phyloP scores from a whole-genome alignment of 2,329 filamentous ascomycete genomes.

The Sarocladiaceae sp. region DNA sequence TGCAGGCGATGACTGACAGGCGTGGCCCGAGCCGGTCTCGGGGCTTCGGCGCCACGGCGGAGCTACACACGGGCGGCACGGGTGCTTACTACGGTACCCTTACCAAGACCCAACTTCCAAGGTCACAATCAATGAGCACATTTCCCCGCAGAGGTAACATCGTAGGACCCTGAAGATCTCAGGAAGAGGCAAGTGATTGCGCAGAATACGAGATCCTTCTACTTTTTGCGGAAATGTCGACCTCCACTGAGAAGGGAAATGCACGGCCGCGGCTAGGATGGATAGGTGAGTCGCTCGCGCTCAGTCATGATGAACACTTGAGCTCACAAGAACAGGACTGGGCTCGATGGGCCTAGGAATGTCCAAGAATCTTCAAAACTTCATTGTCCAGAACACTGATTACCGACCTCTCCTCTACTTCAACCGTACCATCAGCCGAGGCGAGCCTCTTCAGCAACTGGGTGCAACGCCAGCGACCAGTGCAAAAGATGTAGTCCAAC shows the following conservation, averaged over 20 bases:
- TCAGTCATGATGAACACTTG: neutral
- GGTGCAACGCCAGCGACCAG: conserved; percentile 21
- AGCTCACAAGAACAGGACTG: conserved; percentile 29
- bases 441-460: conserved; percentile 23
- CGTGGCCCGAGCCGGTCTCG: too few relatives aligned
- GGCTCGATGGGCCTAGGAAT: conserved; percentile 49
- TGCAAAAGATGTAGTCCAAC: conserved; percentile 22
- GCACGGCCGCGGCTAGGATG: neutral
- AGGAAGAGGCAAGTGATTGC: too few relatives aligned
- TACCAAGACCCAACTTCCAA: too few relatives aligned
- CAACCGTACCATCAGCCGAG: conserved; percentile 44
- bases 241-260: neutral
- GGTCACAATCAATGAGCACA: neutral
- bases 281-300: neutral
- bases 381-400: conserved; percentile 22
- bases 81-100: too few relatives aligned
- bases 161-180: too few relatives aligned
- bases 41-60: too few relatives aligned
- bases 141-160: neutral
- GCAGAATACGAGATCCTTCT: too few relatives aligned
- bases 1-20: too few relatives aligned
- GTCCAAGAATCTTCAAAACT: conserved; percentile 43
- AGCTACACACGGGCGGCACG: too few relatives aligned
- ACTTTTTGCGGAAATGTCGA: neutral
- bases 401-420: conserved; percentile 31